Conservation (phyloP, 148 eudicot genomes). For the Chenopodium berlandieri region DNA sequence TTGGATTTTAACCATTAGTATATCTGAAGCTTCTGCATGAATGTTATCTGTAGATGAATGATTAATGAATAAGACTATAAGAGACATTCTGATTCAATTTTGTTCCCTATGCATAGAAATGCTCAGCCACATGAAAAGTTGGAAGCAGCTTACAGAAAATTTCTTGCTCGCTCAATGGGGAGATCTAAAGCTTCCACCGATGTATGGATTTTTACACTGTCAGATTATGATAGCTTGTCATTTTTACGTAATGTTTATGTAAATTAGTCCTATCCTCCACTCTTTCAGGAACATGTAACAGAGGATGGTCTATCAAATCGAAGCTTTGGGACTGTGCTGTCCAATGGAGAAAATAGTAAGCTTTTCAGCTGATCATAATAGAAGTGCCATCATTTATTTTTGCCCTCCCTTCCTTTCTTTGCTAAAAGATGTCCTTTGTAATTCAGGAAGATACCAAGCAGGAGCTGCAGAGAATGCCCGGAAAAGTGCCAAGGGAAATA, state of each 20-base stretch:
- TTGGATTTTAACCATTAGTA: neutral
- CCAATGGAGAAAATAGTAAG: slow-evolving; percentile 48
- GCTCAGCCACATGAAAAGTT: slow-evolving; percentile 55
- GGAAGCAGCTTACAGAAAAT: slow-evolving; percentile 59
- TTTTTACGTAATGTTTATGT: neutral
- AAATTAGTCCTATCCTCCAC: neutral
- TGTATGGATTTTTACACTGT: slow-evolving; percentile 41
- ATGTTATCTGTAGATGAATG: neutral
- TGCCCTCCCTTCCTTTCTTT: neutral
- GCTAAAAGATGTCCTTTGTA: slow-evolving; percentile 20
- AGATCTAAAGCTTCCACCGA: slow-evolving; percentile 45
- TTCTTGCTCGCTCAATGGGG: slow-evolving; percentile 68
- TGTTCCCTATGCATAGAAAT: slow-evolving; percentile 36
- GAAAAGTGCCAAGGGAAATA: slow-evolving; percentile 55
- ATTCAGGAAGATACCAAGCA: slow-evolving; percentile 48
- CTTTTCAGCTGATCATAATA: slow-evolving; percentile 14
- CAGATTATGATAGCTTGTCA: slow-evolving; percentile 1
- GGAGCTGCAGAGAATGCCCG: slow-evolving; percentile 43
- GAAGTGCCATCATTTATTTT: neutral
- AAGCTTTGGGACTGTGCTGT: slow-evolving; percentile 82
- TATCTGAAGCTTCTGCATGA: neutral
- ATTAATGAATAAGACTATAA: neutral
- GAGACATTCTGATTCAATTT: slow-evolving; percentile 1
- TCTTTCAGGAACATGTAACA: slow-evolving; percentile 56
- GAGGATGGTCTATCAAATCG: slow-evolving; percentile 50